Conservation (phyloP, 2,329 filamentous ascomycete species). For the Epichloe gansuensis region DNA sequence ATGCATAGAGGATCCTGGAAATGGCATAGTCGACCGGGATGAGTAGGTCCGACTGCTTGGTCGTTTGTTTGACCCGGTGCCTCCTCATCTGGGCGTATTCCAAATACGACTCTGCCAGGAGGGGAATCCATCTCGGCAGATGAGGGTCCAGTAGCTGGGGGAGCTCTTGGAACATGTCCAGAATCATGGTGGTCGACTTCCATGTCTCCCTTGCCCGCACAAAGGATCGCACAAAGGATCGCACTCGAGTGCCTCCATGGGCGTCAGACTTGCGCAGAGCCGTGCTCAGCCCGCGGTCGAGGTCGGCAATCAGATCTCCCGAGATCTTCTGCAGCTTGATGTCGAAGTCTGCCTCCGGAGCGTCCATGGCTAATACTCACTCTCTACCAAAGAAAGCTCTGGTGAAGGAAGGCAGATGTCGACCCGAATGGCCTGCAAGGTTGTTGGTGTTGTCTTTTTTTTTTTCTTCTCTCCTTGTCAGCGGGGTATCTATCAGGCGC, state of each 20-base stretch:
- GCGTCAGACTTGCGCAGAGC: constrained; percentile 41
- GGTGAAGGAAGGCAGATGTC: too few relatives aligned
- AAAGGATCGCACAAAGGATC: constrained; percentile 35
- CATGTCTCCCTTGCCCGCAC: constrained; percentile 37
- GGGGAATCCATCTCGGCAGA: constrained; percentile 61
- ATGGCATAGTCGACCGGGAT: constrained; percentile 55
- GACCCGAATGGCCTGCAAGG: background rate
- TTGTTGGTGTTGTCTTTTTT: too few relatives aligned
- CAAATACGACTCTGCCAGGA: constrained; percentile 64
- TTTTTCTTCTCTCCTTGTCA: background rate
- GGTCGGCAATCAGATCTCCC: constrained; percentile 43
- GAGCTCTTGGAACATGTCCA: constrained; percentile 90
- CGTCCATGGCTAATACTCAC: constrained; percentile 37
- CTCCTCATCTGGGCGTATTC: constrained; percentile 42
- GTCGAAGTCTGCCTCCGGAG: constrained; percentile 45
- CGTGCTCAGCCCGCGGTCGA: constrained; percentile 37
- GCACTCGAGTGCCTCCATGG: constrained; percentile 27
- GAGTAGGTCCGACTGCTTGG: constrained; percentile 26
- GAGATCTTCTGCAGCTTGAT: constrained; percentile 50
- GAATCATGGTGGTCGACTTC: constrained; percentile 36
- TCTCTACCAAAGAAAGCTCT: background rate
- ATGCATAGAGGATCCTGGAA: constrained; percentile 68
- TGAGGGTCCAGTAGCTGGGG: constrained; percentile 90
- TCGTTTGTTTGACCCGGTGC: constrained; percentile 25
- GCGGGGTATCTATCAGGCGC: background rate